Conservation (phyloP, 2,329 filamentous ascomycete species). For the Cryoendolithus antarcticus region DNA sequence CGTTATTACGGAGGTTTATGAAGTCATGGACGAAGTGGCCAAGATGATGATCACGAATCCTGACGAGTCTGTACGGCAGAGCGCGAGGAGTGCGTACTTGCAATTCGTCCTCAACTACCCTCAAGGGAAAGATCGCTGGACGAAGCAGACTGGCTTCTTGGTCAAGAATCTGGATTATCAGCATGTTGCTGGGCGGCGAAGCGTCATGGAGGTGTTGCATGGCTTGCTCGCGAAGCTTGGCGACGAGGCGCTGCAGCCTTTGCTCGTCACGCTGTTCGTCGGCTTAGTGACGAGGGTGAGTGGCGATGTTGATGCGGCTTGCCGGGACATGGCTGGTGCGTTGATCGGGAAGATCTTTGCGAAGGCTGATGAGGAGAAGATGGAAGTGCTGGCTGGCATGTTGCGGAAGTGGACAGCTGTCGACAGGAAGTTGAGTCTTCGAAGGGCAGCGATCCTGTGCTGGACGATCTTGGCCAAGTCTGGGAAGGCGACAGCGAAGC, state of each 20-base stretch:
- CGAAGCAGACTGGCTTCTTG: conserved; percentile 78
- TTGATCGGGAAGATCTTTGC: conserved; percentile 72
- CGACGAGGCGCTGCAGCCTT: conserved; percentile 68
- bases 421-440: conserved; percentile 57
- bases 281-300: conserved; percentile 74
- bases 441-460: conserved; percentile 63
- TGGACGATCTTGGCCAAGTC: conserved; percentile 75
- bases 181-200: conserved; percentile 75
- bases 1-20: conserved; percentile 78
- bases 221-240: conserved; percentile 76
- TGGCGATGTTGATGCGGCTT: conserved; percentile 80
- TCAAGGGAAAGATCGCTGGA: conserved; percentile 77
- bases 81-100: conserved; percentile 80
- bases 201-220: conserved; percentile 84
- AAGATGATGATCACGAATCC: conserved; percentile 94
- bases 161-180: conserved; percentile 85
- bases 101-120: conserved; percentile 93
- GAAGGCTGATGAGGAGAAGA: conserved; percentile 60
- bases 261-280: conserved; percentile 70
- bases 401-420: conserved; percentile 61
- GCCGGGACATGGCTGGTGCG: conserved; percentile 66
- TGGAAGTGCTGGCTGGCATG: conserved; percentile 54
- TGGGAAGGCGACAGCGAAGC: conserved; percentile 49
- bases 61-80: conserved; percentile 72
- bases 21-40: conserved; percentile 78